phyloP scores from a whole-genome alignment of 2,329 filamentous ascomycete genomes.

The Diaporthe citri region DNA sequence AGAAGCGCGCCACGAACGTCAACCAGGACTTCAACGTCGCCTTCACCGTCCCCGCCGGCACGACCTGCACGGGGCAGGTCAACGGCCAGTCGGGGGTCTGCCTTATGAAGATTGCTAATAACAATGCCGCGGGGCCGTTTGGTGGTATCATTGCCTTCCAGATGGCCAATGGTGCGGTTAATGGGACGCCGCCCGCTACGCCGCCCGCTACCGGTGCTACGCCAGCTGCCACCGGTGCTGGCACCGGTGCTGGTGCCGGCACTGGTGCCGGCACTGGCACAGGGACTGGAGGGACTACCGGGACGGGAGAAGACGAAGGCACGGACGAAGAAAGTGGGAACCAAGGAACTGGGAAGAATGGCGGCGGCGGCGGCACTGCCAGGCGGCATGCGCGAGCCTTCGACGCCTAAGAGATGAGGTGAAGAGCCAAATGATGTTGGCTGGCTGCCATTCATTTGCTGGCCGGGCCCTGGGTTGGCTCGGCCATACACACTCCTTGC shows the following conservation, averaged over 20 bases:
- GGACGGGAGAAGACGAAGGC: background rate
- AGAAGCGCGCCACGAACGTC: slow-evolving; percentile 41
- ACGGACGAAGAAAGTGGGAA: background rate
- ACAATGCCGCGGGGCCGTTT: slow-evolving; percentile 41
- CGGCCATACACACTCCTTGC: slow-evolving; percentile 15
- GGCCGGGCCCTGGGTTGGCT: background rate
- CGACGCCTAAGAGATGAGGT: background rate
- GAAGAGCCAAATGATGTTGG: background rate
- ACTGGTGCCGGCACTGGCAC: background rate
- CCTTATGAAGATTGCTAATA: slow-evolving; percentile 43
- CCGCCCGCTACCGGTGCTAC: background rate
- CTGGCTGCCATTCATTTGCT: slow-evolving; percentile 10
- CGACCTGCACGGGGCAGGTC: slow-evolving; percentile 41
- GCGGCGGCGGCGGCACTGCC: background rate
- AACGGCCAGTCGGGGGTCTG: slow-evolving; percentile 39
- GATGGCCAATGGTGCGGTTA: slow-evolving; percentile 32
- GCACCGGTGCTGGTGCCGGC: background rate
- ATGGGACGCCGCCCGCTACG: background rate
- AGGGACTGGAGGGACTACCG: background rate
- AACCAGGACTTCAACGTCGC: slow-evolving; percentile 33
- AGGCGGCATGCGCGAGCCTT: slow-evolving; percentile 1
- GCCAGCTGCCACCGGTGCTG: background rate
- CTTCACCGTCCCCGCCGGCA: slow-evolving; percentile 39
- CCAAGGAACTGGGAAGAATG: background rate
- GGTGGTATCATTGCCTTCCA: slow-evolving; percentile 43